Evolutionary conservation across 2,329 filamentous ascomycete genomes (phyloP).

Genomic region (Ceratocystis variospora): DNA sequence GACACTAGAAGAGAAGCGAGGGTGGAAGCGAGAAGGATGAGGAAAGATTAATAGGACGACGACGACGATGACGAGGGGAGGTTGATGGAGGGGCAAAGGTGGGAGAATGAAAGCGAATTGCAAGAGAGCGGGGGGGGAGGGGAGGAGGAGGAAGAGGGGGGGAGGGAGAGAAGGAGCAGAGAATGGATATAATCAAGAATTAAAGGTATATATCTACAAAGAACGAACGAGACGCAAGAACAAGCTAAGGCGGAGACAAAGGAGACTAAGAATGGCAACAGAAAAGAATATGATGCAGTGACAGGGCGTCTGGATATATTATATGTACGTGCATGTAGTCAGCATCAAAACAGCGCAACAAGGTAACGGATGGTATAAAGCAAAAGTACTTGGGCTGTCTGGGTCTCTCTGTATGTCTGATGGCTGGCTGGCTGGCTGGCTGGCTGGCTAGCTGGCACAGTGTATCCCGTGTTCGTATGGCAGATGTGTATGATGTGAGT

Average conservation of each 20-base stretch:
- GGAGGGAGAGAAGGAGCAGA: neutral
- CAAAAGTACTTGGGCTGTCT: neutral
- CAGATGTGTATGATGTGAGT: neutral
- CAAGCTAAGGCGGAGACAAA: neutral
- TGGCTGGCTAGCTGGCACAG: neutral
- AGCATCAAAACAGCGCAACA: too few relatives aligned
- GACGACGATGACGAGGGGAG: neutral
- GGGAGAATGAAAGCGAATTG: neutral
- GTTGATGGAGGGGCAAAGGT: too few relatives aligned
- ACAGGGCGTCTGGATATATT: neutral
- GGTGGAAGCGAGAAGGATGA: neutral
- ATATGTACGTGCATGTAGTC: neutral
- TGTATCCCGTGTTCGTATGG: neutral
- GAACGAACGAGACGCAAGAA: neutral
- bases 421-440: too few relatives aligned
- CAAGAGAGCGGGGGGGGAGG: neutral
- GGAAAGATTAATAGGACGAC: neutral
- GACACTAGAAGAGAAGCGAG: neutral
- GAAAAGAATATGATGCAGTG: neutral
- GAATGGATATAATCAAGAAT: neutral
- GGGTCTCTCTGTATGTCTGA: neutral
- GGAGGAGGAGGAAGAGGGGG: neutral
- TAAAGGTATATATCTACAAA: neutral
- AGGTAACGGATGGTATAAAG: neutral
- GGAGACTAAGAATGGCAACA: neutral